A percentile compares a stretch with the other conserved stretches of the same genome.
phyloP scores from a whole-genome alignment of 306 rosid genomes.

The Dryas alaskensis region DNA sequence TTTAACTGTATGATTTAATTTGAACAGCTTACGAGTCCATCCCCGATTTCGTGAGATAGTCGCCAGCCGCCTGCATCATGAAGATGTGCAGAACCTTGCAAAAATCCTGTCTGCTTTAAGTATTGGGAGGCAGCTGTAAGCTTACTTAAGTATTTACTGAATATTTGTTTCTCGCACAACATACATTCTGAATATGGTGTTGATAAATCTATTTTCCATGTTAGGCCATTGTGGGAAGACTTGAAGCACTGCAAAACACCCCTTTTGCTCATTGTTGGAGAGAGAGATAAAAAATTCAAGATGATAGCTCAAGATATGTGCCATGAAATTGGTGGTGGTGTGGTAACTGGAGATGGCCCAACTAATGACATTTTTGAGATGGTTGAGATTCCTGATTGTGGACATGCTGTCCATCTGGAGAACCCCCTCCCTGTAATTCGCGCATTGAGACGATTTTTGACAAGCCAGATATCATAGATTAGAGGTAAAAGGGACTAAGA shows the following conservation, averaged over 20 bases:
- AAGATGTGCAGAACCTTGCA: slow-evolving; percentile 56
- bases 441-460: slow-evolving; percentile 55
- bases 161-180: neutral
- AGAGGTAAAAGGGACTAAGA: too few relatives aligned
- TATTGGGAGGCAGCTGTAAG: slow-evolving; percentile 86
- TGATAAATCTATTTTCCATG: slow-evolving; percentile 12
- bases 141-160: neutral
- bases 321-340: slow-evolving; percentile 25
- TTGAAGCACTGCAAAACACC: slow-evolving; percentile 61
- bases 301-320: slow-evolving; percentile 60
- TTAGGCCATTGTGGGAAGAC: slow-evolving; percentile 85
- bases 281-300: slow-evolving; percentile 71
- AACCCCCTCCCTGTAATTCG: slow-evolving; percentile 70
- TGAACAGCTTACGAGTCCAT: slow-evolving; percentile 76
- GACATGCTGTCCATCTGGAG: slow-evolving; percentile 91
- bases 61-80: slow-evolving; percentile 59
- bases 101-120: slow-evolving; percentile 69
- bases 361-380: slow-evolving; percentile 39
- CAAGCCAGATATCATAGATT: slow-evolving; percentile 3
- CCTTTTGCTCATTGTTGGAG: slow-evolving; percentile 74
- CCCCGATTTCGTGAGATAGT: slow-evolving; percentile 62
- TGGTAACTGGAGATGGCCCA: slow-evolving; percentile 26
- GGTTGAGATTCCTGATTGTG: slow-evolving; percentile 67
- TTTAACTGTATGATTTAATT: slow-evolving; percentile 5
- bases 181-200: neutral